phyloP scores from a whole-genome alignment of 352 stramenopile genomes.

The Globisporangium nunn region DNA sequence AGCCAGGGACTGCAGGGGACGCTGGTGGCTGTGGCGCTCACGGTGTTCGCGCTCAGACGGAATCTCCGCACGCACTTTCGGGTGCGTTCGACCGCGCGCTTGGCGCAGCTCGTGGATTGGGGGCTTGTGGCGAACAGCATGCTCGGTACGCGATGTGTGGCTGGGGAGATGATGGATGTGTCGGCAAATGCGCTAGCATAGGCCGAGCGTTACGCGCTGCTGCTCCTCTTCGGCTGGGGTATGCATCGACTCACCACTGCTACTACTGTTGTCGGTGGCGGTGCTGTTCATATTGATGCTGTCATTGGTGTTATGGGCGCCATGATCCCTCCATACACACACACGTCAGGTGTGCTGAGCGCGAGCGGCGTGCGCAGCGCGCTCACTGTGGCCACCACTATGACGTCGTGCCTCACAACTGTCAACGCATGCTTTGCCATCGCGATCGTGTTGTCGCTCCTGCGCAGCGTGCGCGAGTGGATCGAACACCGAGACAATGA shows the following conservation, averaged over 20 bases:
- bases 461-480: slow-evolving; percentile 9
- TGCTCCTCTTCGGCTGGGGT: too few species aligned
- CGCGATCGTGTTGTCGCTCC: slow-evolving; percentile 15
- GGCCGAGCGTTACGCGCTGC: too few species aligned
- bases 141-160: slow-evolving; percentile 30
- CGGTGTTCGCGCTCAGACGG: slow-evolving; percentile 18
- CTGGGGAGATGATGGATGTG: neutral
- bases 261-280: too few species aligned
- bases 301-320: neutral
- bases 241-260: too few species aligned
- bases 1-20: slow-evolving; percentile 44
- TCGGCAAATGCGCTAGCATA: neutral
- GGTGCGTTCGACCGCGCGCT: slow-evolving; percentile 23
- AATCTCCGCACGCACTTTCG: slow-evolving; percentile 27
- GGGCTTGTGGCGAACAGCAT: slow-evolving; percentile 37
- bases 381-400: slow-evolving; percentile 52
- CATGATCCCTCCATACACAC: neutral
- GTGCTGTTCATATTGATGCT: neutral
- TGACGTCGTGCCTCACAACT: slow-evolving; percentile 35
- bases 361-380: slow-evolving; percentile 51
- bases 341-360: slow-evolving; percentile 33
- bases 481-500: neutral
- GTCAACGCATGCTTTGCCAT: slow-evolving; percentile 31
- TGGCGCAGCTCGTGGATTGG: slow-evolving; percentile 27
- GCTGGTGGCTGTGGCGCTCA: slow-evolving; percentile 28